Percentiles rank a stretch among this genome's conserved stretches.
Conservation (phyloP, 1,139 yeast species). For the Yamadazyma membranifaciens region DNA sequence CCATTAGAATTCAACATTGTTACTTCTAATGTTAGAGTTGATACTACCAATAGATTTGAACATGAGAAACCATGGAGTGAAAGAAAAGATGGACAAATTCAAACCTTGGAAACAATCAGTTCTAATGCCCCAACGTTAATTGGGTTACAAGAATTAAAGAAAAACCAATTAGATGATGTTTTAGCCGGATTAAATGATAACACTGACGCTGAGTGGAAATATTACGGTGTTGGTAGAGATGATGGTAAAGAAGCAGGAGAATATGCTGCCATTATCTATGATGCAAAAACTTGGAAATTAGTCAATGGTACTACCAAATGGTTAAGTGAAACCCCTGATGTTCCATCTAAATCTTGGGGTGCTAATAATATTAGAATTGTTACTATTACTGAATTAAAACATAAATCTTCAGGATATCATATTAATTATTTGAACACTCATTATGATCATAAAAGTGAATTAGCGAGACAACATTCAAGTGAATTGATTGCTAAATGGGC, state of each 20-base stretch:
- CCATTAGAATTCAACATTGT: constrained; percentile 14
- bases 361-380: constrained; percentile 44
- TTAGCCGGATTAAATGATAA: constrained; percentile 19
- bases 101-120: constrained; percentile 14
- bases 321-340: constrained; percentile 43
- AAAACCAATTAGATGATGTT: constrained; percentile 27
- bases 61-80: constrained; percentile 26
- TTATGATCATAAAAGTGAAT: constrained; percentile 40
- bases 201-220: constrained; percentile 25
- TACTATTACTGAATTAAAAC: constrained; percentile 34
- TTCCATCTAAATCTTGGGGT: constrained; percentile 42
- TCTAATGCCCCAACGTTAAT: constrained; percentile 21
- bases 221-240: constrained; percentile 48
- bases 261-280: constrained; percentile 44
- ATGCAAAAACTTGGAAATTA: constrained; percentile 28
- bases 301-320: constrained; percentile 39
- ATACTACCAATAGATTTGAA: constrained; percentile 18
- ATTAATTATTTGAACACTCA: constrained; percentile 43
- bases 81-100: constrained; percentile 20
- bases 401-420: constrained; percentile 19
- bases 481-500: constrained; percentile 32
- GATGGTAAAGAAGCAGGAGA: constrained; percentile 46
- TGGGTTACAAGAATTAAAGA: constrained; percentile 31
- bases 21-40: constrained; percentile 28
- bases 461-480: constrained; percentile 32